These are phyloP conservation scores for Penicillium cataractarum DNA, from an alignment of 495 filamentous ascomycete genomes.

Conservation along the genomic window DNA sequence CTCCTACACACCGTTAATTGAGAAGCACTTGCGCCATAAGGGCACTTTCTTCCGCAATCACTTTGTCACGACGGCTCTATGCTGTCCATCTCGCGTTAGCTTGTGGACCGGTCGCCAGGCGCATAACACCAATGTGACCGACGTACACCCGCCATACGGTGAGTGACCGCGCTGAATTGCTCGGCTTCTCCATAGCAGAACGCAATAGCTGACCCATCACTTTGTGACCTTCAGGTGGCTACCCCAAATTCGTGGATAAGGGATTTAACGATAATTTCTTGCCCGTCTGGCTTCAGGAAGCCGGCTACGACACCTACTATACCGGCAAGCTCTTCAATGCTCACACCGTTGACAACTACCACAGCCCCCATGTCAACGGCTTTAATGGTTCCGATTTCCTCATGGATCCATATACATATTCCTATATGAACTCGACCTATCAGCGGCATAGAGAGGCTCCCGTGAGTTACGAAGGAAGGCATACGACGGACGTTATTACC, in stretches of 20 bases:
- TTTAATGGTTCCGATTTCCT: slow-evolving; percentile 65
- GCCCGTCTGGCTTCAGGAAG: slow-evolving; percentile 69
- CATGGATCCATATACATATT: slow-evolving; percentile 73
- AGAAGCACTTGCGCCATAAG: slow-evolving; percentile 53
- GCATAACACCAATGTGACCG: slow-evolving; percentile 78
- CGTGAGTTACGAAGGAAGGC: slow-evolving; percentile 57
- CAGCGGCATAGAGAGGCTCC: slow-evolving; percentile 65
- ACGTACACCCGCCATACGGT: slow-evolving; percentile 66
- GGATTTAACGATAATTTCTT: slow-evolving; percentile 70
- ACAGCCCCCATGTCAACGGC: slow-evolving; percentile 60
- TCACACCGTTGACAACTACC: slow-evolving; percentile 61
- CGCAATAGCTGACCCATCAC: neutral
- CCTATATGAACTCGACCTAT: slow-evolving; percentile 67
- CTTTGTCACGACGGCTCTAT: slow-evolving; percentile 65
- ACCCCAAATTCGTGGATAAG: slow-evolving; percentile 68
- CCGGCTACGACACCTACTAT: slow-evolving; percentile 75
- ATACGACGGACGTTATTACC: slow-evolving; percentile 65
- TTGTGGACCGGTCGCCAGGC: slow-evolving; percentile 68
- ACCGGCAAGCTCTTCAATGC: slow-evolving; percentile 74
- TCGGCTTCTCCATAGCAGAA: neutral
- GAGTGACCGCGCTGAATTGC: slow-evolving; percentile 9
- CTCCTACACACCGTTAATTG: slow-evolving; percentile 58
- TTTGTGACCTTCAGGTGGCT: slow-evolving; percentile 58
- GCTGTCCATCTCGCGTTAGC: slow-evolving; percentile 66
- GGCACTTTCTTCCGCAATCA: slow-evolving; percentile 61